phyloP scores from a whole-genome alignment of 441 rosid genomes.

The Capsella rubella region DNA sequence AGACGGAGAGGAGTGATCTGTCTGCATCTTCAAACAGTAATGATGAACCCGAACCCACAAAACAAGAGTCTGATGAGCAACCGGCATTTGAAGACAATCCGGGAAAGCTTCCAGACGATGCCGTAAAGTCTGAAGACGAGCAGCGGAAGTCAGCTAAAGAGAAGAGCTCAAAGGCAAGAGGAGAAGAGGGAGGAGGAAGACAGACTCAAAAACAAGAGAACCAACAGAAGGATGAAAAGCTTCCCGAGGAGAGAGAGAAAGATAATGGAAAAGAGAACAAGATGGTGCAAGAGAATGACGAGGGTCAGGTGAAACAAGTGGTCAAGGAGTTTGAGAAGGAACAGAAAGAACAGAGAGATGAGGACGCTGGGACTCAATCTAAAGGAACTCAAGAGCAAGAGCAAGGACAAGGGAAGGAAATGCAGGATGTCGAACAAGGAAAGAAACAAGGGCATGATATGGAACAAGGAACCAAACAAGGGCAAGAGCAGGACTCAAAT shows the following conservation, averaged over 20 bases:
- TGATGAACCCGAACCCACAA: constrained; percentile 37
- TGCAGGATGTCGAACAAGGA: constrained; percentile 40
- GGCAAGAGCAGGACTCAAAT: constrained; percentile 29
- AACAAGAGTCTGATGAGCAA: constrained; percentile 38
- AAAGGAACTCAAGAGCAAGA: constrained; percentile 46
- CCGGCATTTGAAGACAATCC: constrained; percentile 80
- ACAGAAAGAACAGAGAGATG: constrained; percentile 51
- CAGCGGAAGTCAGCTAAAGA: constrained; percentile 44
- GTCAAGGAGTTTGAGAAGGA: constrained; percentile 48
- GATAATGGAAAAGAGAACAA: constrained; percentile 12
- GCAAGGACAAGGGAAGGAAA: constrained; percentile 45
- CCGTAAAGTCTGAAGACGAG: constrained; percentile 67
- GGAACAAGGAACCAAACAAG: constrained; percentile 43
- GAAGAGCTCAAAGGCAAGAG: constrained; percentile 43
- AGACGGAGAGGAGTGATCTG: constrained; percentile 40
- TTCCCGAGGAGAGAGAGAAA: constrained; percentile 41
- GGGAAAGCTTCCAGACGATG: constrained; percentile 85
- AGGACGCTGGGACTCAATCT: constrained; percentile 51
- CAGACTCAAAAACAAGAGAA: constrained; percentile 45
- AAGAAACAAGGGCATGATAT: constrained; percentile 41
- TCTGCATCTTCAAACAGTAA: constrained; percentile 33
- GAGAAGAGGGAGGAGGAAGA: constrained; percentile 33
- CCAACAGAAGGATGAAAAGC: constrained; percentile 31
- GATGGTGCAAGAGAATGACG: constrained; percentile 36
- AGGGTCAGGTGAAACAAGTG: constrained; percentile 32